These are phyloP conservation scores for Cadophora luteo-olivacea DNA, from an alignment of 2,329 filamentous ascomycete genomes.

Conservation along the genomic window DNA sequence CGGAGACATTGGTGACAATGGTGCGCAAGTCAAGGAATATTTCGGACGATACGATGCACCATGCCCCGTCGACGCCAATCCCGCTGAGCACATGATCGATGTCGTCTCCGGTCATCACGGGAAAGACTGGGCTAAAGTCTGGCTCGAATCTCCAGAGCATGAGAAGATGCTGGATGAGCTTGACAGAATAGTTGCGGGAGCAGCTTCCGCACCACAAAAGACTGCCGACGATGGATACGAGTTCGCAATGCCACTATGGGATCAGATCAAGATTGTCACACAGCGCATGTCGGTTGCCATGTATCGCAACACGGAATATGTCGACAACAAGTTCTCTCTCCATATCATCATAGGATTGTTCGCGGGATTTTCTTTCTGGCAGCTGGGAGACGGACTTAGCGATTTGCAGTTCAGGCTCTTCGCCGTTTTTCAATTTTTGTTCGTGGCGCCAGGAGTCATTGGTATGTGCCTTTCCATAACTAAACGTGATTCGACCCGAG, in stretches of 20 bases:
- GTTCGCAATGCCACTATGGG: slow-evolving; percentile 57
- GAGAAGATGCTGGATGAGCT: slow-evolving; percentile 62
- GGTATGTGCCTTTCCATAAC: background rate
- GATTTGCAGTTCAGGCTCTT: slow-evolving; percentile 63
- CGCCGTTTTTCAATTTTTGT: slow-evolving; percentile 68
- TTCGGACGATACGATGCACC: slow-evolving; percentile 60
- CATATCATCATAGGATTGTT: slow-evolving; percentile 63
- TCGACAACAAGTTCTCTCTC: slow-evolving; percentile 55
- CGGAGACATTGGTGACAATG: slow-evolving; percentile 68
- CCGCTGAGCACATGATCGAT: slow-evolving; percentile 54
- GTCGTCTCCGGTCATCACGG: slow-evolving; percentile 55
- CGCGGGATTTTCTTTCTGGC: slow-evolving; percentile 68
- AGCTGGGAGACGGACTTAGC: slow-evolving; percentile 56
- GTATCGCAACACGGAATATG: slow-evolving; percentile 68
- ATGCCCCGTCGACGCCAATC: slow-evolving; percentile 50
- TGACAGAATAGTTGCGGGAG: slow-evolving; percentile 59
- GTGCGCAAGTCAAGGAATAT: slow-evolving; percentile 62
- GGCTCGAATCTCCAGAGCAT: slow-evolving; percentile 66
- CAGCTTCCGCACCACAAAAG: slow-evolving; percentile 45
- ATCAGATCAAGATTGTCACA: slow-evolving; percentile 49
- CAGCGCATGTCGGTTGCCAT: slow-evolving; percentile 53
- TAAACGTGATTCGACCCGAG: no score
- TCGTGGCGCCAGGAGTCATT: slow-evolving; percentile 64
- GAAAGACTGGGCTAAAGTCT: slow-evolving; percentile 71
- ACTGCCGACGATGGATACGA: slow-evolving; percentile 52